Conservation (phyloP, 225 moss, liverwort and hornwort species). For the Ulota crispa region DNA sequence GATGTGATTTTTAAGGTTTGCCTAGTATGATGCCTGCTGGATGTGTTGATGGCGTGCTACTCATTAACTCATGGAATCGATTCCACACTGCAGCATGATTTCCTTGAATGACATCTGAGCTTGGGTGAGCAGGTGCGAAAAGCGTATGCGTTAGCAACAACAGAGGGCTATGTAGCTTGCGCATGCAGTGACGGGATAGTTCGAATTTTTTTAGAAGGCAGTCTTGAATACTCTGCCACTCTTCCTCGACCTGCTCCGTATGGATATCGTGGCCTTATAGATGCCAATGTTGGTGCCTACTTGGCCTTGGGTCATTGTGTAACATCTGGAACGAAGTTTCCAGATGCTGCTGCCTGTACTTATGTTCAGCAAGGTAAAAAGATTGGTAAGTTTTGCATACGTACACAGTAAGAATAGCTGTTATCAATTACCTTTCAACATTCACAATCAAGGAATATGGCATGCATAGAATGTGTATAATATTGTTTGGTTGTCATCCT, state of each 20-base stretch:
- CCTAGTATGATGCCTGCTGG: neutral
- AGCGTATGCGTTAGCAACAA: conserved; percentile 60
- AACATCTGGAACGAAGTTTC: conserved; percentile 63
- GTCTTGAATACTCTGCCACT: conserved; percentile 65
- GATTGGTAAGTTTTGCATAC: conserved; percentile 44
- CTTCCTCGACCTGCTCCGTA: conserved; percentile 74
- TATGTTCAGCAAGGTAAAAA: conserved; percentile 65
- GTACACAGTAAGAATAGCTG: neutral
- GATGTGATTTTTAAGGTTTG: conserved; percentile 10
- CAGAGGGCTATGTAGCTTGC: conserved; percentile 71
- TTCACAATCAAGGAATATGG: neutral
- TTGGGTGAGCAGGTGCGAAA: conserved; percentile 62
- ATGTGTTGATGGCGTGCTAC: neutral
- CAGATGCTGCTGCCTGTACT: conserved; percentile 70
- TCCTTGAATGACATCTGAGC: conserved; percentile 11
- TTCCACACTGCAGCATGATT: conserved; percentile 10
- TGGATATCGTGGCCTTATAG: conserved; percentile 77
- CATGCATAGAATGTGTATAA: neutral
- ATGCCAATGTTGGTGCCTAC: conserved; percentile 62
- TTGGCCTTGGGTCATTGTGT: conserved; percentile 66
- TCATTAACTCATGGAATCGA: neutral
- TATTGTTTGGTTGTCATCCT: neutral
- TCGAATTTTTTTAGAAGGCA: conserved; percentile 58
- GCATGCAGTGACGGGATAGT: conserved; percentile 76
- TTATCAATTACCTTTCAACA: neutral